Conservation (phyloP, 768 basidiomycete species). For the Pleurotus cornucopiae region DNA sequence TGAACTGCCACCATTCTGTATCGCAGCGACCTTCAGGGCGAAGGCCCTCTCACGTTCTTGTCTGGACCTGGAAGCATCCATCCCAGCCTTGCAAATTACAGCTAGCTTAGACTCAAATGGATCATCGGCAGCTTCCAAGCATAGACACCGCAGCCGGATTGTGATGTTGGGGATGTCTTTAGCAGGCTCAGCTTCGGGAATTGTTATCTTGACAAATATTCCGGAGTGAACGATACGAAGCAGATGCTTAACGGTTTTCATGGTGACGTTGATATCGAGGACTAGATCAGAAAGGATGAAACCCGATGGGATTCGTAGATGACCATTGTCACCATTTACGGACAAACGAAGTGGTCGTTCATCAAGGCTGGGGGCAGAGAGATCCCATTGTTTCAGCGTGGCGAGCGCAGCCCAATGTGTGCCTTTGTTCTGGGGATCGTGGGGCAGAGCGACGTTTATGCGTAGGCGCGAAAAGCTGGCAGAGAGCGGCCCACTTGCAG, state of each 20-base stretch:
- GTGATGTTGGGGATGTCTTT: slow-evolving; percentile 65
- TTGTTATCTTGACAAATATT: slow-evolving; percentile 47
- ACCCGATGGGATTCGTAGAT: slow-evolving; percentile 75
- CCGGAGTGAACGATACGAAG: slow-evolving; percentile 48
- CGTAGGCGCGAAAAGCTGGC: slow-evolving; percentile 45
- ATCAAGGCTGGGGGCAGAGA: slow-evolving; percentile 27
- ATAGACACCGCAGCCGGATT: slow-evolving; percentile 56
- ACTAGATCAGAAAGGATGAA: slow-evolving; percentile 76
- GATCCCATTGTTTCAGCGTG: slow-evolving; percentile 50
- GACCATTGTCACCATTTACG: slow-evolving; percentile 58
- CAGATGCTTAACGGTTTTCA: slow-evolving; percentile 76
- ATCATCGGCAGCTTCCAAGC: slow-evolving; percentile 80
- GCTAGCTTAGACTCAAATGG: slow-evolving; percentile 76
- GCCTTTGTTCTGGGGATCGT: slow-evolving; percentile 29
- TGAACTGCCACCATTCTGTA: slow-evolving; percentile 40
- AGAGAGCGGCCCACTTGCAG: slow-evolving; percentile 18
- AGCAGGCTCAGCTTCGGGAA: slow-evolving; percentile 66
- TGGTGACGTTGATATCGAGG: slow-evolving; percentile 59
- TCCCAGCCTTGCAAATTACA: slow-evolving; percentile 69
- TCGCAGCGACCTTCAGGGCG: slow-evolving; percentile 68
- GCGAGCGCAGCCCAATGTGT: slow-evolving; percentile 71
- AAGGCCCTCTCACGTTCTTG: slow-evolving; percentile 80
- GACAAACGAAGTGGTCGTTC: slow-evolving; percentile 35
- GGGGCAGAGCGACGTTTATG: slow-evolving; percentile 37
- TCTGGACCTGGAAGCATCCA: slow-evolving; percentile 65